Evolutionary conservation across 495 filamentous ascomycete species (phyloP), one percentile per base, ranked within the genome.

Genomic region (Amphirosellinia nigrospora): DNA sequence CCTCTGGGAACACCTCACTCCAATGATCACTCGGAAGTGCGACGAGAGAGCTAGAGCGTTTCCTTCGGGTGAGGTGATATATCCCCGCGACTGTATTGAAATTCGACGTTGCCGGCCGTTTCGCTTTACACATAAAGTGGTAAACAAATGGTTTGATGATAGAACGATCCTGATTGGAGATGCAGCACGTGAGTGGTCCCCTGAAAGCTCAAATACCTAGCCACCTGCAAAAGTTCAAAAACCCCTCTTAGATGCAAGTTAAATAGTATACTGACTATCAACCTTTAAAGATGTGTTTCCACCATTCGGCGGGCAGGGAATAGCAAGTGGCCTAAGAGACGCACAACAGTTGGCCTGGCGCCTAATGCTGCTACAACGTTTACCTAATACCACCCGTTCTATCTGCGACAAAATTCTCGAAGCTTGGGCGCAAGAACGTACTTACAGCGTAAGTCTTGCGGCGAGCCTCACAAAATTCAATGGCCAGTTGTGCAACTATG

Each of bases 301-400:
- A 34, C 84, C 86, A 9, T 88, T 88, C 66, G 86, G 82, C 0
- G 86, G 86, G 0, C 86, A 87, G 69, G 86, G 85, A 5, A 86
- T 87, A 46, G 81, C 82, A n/a, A 83, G 79, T 21, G 85, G 86
- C 28, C 46, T 81, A 21, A 64, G 78, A 4, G 80, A 82, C 59
- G 80, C 77, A 13, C 73, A 79, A 19, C 69, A 72, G 21, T 70
- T 88, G 3, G 81, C 81, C 6, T 88, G 86, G 86, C 82, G 86
- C 10, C 77, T 88, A 0, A 79, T 78, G 5, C 36, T 86, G 16
- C 72, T 83, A 23, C 74, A 73, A 32, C 75, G 52, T 3, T 26
- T 71, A 16, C 68, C 81, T 5, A 38, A 65, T 16, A 15, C 28
- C 15, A 39, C 56, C 41, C 53, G 65, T 56, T 6, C 55, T 7